Evolutionary conservation across 2,329 filamentous ascomycete species (phyloP).

Genomic region (Colletotrichum destructivum): DNA sequence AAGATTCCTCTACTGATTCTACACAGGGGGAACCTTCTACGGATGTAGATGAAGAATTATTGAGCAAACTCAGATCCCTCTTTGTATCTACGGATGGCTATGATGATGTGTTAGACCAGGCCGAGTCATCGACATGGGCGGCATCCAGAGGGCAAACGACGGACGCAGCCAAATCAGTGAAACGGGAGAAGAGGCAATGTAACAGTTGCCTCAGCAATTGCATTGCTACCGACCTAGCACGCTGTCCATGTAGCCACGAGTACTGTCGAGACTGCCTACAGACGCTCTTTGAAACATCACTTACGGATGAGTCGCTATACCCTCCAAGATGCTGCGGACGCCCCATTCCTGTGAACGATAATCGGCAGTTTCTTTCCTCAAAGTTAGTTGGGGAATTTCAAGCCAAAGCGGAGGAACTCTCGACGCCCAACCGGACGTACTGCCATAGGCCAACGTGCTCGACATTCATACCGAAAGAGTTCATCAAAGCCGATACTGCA

Average conservation of each 20-base stretch:
- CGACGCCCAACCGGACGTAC: slow-evolving; percentile 64
- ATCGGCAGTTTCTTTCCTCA: neutral
- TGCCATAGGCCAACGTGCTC: slow-evolving; percentile 63
- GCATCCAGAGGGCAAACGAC: neutral
- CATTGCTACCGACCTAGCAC: neutral
- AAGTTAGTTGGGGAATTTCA: slow-evolving; percentile 54
- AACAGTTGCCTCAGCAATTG: neutral
- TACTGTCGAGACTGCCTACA: slow-evolving; percentile 67
- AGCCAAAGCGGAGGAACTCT: slow-evolving; percentile 64
- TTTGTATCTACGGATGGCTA: neutral
- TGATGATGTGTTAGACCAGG: neutral
- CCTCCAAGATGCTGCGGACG: slow-evolving; percentile 68
- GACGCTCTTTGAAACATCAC: slow-evolving; percentile 58
- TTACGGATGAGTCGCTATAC: slow-evolving; percentile 66
- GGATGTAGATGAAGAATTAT: neutral
- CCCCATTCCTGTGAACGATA: slow-evolving; percentile 54
- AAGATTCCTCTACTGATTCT: neutral
- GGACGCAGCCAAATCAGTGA: neutral
- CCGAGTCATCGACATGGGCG: neutral
- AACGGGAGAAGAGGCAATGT: neutral
- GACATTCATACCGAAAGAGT: slow-evolving; percentile 58
- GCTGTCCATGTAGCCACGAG: slow-evolving; percentile 58
- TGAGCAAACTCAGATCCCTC: neutral
- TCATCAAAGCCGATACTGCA: slow-evolving; percentile 53
- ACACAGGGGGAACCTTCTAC: neutral